Percentiles rank a stretch among this genome's conserved stretches.
Evolutionary conservation across 768 basidiomycete genomes (phyloP).

Genomic region (Clitopilus hobsonii): DNA sequence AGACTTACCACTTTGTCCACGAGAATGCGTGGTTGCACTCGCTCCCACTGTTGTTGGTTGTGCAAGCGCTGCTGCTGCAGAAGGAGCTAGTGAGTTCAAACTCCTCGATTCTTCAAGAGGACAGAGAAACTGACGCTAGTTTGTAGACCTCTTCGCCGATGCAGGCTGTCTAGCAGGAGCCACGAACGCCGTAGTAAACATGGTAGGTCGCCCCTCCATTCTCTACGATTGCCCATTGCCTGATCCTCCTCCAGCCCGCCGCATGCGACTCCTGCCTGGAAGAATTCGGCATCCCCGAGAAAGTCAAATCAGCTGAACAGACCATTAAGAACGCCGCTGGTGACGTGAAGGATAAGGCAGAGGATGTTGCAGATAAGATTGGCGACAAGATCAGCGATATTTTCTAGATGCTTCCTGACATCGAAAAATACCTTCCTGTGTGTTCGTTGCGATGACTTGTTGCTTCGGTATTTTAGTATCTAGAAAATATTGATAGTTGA

Average conservation of each 20-base stretch:
- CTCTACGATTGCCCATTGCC: background rate
- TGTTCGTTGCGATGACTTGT: background rate
- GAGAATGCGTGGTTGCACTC: conserved; percentile 11
- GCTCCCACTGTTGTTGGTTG: conserved; percentile 10
- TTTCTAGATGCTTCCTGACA: background rate
- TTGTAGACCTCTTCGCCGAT: conserved; percentile 6
- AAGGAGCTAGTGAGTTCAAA: conserved; percentile 7
- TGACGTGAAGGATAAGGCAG: conserved; percentile 1
- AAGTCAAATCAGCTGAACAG: conserved; percentile 3
- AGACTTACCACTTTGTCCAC: background rate
- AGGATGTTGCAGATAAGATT: conserved; percentile 1
- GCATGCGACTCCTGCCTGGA: conserved; percentile 7
- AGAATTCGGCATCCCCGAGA: conserved; percentile 7
- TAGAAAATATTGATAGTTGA: background rate
- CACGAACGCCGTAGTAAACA: conserved; percentile 5
- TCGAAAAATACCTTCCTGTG: background rate
- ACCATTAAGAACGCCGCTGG: background rate
- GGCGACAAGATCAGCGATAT: conserved; percentile 3
- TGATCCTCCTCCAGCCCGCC: conserved; percentile 4
- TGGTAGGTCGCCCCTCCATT: background rate
- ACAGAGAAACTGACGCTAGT: background rate
- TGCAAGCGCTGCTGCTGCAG: conserved; percentile 7
- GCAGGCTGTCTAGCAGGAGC: conserved; percentile 10
- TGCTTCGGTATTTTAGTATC: background rate
- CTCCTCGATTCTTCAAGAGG: background rate